These are phyloP conservation scores for Aspergillus bertholletiae DNA, from an alignment of 495 filamentous ascomycete genomes.

Conservation along the genomic window DNA sequence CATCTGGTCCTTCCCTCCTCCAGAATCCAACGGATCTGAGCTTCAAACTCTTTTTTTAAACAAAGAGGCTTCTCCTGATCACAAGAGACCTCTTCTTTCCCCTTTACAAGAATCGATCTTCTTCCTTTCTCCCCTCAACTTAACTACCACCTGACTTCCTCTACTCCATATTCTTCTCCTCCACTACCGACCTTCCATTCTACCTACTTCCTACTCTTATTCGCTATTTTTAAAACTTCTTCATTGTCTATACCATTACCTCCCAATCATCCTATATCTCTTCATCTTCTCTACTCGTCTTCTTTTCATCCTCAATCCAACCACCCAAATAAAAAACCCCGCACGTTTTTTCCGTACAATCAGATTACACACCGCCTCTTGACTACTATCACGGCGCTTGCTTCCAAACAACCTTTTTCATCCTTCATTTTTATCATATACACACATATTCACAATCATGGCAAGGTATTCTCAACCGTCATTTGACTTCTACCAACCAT, in stretches of 20 bases:
- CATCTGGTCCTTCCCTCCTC: constrained; percentile 21
- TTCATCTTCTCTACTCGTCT: constrained; percentile 2
- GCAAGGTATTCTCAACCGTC: constrained; percentile 44
- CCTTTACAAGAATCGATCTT: constrained; percentile 11
- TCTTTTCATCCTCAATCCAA: constrained; percentile 12
- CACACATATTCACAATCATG: constrained; percentile 35
- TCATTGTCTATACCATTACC: not conserved
- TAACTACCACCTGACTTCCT: not conserved
- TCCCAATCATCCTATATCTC: constrained; percentile 2
- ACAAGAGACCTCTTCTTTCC: constrained; percentile 15
- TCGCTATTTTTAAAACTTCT: not conserved
- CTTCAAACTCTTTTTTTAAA: constrained; percentile 8
- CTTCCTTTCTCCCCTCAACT: constrained; percentile 15
- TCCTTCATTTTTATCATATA: constrained; percentile 20
- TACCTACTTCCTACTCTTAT: not conserved
- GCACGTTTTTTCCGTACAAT: constrained; percentile 11
- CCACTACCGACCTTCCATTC: not conserved
- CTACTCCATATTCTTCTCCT: not conserved
- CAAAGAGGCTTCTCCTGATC: constrained; percentile 8
- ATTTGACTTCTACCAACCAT: constrained; percentile 60
- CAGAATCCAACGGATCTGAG: constrained; percentile 9
- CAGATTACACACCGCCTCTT: constrained; percentile 21
- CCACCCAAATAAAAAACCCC: constrained; percentile 11
- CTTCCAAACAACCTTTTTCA: constrained; percentile 23
- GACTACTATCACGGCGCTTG: constrained; percentile 4